Base-by-base conservation (phyloP, 371 early-diverging fungal genomes). In the Zancudomyces culisetae region DNA sequence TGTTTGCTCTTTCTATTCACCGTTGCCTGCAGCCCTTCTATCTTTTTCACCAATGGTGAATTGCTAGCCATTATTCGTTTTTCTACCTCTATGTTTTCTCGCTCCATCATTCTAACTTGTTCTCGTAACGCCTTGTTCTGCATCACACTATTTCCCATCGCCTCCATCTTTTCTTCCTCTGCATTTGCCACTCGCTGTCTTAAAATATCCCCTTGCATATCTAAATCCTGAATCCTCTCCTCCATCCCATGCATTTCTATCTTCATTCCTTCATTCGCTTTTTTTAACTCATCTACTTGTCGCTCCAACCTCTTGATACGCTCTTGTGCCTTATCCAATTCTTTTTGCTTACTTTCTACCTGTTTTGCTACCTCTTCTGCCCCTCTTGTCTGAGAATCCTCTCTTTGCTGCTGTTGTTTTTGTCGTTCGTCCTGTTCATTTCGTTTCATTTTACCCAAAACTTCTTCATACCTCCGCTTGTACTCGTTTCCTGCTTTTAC, bases 1-100 rank as follows among this genome's bases (percentile, higher is more conserved):
- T 48, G 24, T 20, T 48, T 29, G 3, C n/a, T 2, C 26, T 48
- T 48, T 27, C 26, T 20, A 27, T 27, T 48, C 3, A 26, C n/a
- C n/a, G 19, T 8, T 8, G 21, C n/a, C 26, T 48, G 48, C 48
- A 48, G 29, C 24, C 4, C 4, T 4, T 48, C 48, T 23, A 48
- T 48, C 27, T 48, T 48, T 48, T 27, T 48, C 27, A 48, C n/a
- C n/a, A 48, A 29, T 27, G 48, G 48, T 10, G 48, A n/a, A 18
- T n/a, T 26, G 27, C 26, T 48, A 4, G n/a, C 27, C 48, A 48
- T 48, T 27, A 48, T 6, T 24, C n/a, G n/a, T n/a, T n/a, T 13
- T 27, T 2, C 3, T 29, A 48, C 26, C 4, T 48, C 26, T 4
- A 18, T 24, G 4, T 48, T 20, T n/a, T 48, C 48, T 24, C 24